phyloP scores from a whole-genome alignment of 164 flowering plant genomes.

The Annona squamosa region DNA sequence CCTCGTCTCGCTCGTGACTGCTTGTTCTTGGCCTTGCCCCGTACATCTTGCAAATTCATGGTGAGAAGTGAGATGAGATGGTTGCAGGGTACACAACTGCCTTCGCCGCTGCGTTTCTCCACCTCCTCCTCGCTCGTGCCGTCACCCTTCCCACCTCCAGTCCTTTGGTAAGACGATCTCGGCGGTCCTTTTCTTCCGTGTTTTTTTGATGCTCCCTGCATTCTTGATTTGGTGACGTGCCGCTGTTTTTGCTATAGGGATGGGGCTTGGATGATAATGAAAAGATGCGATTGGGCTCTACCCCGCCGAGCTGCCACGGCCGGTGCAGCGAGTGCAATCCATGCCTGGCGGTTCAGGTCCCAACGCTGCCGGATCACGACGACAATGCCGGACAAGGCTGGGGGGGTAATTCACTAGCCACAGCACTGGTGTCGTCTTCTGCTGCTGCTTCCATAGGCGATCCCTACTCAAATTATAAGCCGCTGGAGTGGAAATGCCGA shows the following conservation, averaged over 20 bases:
- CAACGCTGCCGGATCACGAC: slow-evolving; percentile 36
- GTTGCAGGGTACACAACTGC: slow-evolving; percentile 5
- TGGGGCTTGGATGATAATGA: slow-evolving; percentile 30
- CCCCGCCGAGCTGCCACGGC: slow-evolving; percentile 83
- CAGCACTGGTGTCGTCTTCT: slow-evolving; percentile 3
- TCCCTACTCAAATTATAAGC: slow-evolving; percentile 73
- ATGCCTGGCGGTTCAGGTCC: slow-evolving; percentile 82
- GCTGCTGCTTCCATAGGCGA: slow-evolving; percentile 17
- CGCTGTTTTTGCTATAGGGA: background rate
- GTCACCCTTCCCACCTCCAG: background rate
- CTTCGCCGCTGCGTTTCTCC: background rate
- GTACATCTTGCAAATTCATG: background rate
- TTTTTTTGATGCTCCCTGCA: background rate
- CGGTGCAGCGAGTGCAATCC: slow-evolving; percentile 80
- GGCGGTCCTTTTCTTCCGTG: background rate
- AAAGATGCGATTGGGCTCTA: slow-evolving; percentile 65
- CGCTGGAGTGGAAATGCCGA: slow-evolving; percentile 76
- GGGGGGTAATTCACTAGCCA: slow-evolving; percentile 3
- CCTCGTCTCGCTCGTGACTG: background rate
- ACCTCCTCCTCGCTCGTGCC: background rate
- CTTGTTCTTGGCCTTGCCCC: background rate
- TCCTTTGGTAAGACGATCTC: slow-evolving; percentile 7
- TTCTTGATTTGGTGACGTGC: background rate
- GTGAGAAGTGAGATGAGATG: slow-evolving; percentile 9
- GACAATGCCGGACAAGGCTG: slow-evolving; percentile 15